phyloP scores from a whole-genome alignment of 176 grass and related monocot species.

The Tuctoria greenei region DNA sequence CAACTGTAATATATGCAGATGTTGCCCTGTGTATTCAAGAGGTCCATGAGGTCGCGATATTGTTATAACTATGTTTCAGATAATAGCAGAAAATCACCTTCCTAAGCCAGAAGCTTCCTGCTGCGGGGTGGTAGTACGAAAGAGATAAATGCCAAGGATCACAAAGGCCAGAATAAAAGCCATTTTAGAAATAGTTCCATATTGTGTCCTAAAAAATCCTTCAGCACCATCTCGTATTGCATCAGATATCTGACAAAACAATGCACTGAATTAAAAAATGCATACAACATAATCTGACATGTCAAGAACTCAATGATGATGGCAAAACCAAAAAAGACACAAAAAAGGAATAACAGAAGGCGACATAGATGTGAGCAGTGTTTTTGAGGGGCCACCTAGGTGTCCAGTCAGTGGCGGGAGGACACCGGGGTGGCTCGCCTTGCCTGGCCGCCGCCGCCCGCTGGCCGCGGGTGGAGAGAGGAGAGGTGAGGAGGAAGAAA shows the following conservation, averaged over 20 bases:
- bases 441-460: too few relatives aligned
- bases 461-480: too few relatives aligned
- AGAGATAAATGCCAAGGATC: constrained; percentile 98
- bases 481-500: too few relatives aligned
- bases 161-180: constrained; percentile 80
- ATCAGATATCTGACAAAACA: constrained; percentile 85
- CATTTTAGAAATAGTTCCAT: constrained; percentile 99
- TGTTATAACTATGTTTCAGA: neutral
- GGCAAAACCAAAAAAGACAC: constrained; percentile 2
- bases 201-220: constrained; percentile 98
- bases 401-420: too few relatives aligned
- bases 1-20: constrained; percentile 90
- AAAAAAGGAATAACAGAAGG: constrained; percentile 12
- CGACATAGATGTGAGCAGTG: constrained; percentile 14
- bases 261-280: constrained; percentile 15
- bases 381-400: too few relatives aligned
- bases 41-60: constrained; percentile 29
- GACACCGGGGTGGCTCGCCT: too few relatives aligned
- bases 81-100: constrained; percentile 59
- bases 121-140: constrained; percentile 74
- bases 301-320: constrained; percentile 30
- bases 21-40: constrained; percentile 54
- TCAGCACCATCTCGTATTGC: constrained; percentile 98
- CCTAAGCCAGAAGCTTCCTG: constrained; percentile 87
- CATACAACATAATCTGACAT: constrained; percentile 11